Evolutionary conservation across 371 early-diverging fungal species (phyloP), one percentile per base, ranked within the genome.

Genomic region (Rhizopus sp.): DNA sequence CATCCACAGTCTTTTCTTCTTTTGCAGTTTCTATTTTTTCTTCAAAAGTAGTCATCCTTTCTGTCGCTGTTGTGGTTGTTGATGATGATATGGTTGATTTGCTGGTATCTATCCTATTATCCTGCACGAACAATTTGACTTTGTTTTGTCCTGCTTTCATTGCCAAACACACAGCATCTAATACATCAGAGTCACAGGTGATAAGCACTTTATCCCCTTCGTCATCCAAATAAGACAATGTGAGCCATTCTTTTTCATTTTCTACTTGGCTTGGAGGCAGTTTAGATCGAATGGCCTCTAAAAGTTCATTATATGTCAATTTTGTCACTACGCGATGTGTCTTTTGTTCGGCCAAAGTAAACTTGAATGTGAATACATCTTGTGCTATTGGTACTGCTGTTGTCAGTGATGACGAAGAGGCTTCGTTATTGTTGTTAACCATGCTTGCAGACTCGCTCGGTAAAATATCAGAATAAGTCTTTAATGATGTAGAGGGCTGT

Each of bases 161-260:
- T 29, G 94, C 90, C 69, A 92, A 79, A 3, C 81, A 70, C 1
- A 94, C 88, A 8, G 93, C 92, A 57, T 94, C 93, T 17, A 77
- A 65, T 53, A 95, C 70, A 63, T 95, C 96, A 2, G 83, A 77
- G 55, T 90, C 89, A 47, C 83, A 78, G 15, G 84, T 81, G 60
- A 95, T 77, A 53, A 87, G 73, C 17, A 95, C 88, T 50, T 85
- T 69, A 63, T 95, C 96, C 47, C 88, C 82, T 42, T 95, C 96
- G 51, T 94, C 94, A 65, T 95, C 96, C 56, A 90, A 50, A 69
- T 94, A 95, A 1, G 85, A 86, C 30, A 95, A 68, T 13, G 77
- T 85, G 33, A 87, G 69, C 77, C 75, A 74, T n/a, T 68, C 71
- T 7, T 53, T 44, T 23, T 59, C 53, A 17, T 57, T 60, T 15